phyloP scores from a whole-genome alignment of 1,139 yeast species.

The Zygoascus hellenicus region DNA sequence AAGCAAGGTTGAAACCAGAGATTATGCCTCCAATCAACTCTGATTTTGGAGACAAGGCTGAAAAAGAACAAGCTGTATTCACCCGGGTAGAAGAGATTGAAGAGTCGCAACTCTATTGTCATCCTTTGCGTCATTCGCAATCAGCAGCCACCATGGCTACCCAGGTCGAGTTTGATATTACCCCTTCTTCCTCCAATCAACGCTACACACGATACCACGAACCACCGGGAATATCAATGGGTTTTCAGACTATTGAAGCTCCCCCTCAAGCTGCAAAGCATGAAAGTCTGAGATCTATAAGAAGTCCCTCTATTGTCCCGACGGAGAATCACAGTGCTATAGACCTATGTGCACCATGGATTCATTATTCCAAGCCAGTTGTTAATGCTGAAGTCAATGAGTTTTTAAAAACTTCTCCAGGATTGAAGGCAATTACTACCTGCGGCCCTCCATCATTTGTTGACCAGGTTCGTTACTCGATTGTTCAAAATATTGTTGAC shows the following conservation, averaged over 20 bases:
- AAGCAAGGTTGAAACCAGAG: conserved; percentile 3
- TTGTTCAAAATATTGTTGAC: conserved; percentile 25
- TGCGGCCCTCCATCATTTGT: conserved; percentile 43
- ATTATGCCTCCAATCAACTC: background rate
- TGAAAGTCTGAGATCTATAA: background rate
- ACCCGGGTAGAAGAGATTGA: background rate
- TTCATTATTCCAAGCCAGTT: conserved; percentile 38
- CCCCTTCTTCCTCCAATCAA: conserved; percentile 1
- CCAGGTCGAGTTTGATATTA: background rate
- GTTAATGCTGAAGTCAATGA: conserved; percentile 34
- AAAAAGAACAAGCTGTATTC: background rate
- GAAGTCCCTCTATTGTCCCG: too few relatives aligned
- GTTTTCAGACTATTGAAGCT: background rate
- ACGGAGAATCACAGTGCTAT: conserved; percentile 13
- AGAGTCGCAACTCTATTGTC: background rate
- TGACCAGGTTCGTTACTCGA: conserved; percentile 35
- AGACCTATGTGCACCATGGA: conserved; percentile 18
- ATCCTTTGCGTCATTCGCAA: background rate
- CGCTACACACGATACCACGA: background rate
- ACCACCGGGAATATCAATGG: background rate
- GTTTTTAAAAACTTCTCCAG: conserved; percentile 35
- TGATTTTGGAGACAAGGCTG: background rate
- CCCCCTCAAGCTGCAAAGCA: background rate
- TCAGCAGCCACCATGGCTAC: conserved; percentile 1
- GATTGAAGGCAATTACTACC: conserved; percentile 35